Evolutionary conservation across 2,329 filamentous ascomycete species (phyloP), one percentile per base, ranked within the genome.

Genomic region (Colletotrichum sp.): DNA sequence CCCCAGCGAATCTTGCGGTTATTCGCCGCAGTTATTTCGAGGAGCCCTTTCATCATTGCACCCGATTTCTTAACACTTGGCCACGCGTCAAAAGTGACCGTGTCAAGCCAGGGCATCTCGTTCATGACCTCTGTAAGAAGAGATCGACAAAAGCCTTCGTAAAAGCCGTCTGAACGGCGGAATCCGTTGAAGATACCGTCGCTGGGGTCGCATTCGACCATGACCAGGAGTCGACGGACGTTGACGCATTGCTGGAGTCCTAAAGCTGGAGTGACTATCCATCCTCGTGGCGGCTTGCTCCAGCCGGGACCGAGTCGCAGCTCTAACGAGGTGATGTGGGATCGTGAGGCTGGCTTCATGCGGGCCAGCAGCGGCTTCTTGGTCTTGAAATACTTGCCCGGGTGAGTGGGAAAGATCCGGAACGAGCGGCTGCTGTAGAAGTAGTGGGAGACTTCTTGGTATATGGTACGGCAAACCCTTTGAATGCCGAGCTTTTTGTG

Each of bases 231-330:
- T 16, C 86, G 87, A 34, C 89, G 88, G 24, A 94, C 89, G 64
- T 88, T 91, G 72, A 84, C 84, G 82, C 92, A 94, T 67, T 95
- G 92, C 2, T 82, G 79, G 8, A 96, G 87, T 0, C 94, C 93
- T 1, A 96, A 87, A 2, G 89, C 88, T 6, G 89, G 85, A 78
- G 92, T 93, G 15, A 95, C 92, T 2, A 92, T 90, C 93, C 95
- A 96, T 66, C 92, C 91, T 39, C 87, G 88, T 1, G 94, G 94
- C 16, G 94, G 94, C 73, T 90, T 90, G 76, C 87, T 92, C 91
- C 93, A 96, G 24, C 94, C 94, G 0, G 94, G 94, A 0, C 94
- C 94, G 0, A 96, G 87, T 4, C 94, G 90, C 69, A 96, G 84
- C 83, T 96, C 92, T 4, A 96, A 85, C 0, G 90, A 90, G 1